A percentile compares a stretch with the other conserved stretches of the same genome.
Evolutionary conservation across 768 basidiomycete species (phyloP).

Genomic region (Russula foetens): DNA sequence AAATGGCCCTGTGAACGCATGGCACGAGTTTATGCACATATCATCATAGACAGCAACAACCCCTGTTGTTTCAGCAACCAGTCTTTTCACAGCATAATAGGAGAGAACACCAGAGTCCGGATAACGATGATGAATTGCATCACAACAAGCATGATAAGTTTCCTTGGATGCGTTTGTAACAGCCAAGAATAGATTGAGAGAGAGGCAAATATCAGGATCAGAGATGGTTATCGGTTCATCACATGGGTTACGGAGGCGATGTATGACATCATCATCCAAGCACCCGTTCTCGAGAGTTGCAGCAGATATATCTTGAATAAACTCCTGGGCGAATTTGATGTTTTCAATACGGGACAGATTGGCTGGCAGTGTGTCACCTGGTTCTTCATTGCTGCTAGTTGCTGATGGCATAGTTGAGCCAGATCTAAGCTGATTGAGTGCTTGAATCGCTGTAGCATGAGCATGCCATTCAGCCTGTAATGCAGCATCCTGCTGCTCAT

Average conservation of each 20-base stretch:
- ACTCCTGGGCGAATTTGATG: neutral
- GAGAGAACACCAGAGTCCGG: too few relatives aligned
- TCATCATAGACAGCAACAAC: neutral
- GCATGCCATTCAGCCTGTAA: too few relatives aligned
- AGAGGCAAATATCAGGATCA: neutral
- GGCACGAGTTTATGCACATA: too few relatives aligned
- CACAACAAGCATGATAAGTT: neutral
- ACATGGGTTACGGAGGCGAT: neutral
- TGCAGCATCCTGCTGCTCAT: too few relatives aligned
- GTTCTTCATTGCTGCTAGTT: neutral
- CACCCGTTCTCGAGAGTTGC: neutral
- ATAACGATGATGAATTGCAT: neutral
- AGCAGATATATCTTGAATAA: neutral
- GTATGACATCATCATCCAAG: neutral
- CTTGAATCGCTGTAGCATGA: neutral
- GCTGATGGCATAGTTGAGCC: neutral
- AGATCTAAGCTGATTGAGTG: neutral
- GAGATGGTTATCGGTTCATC: neutral
- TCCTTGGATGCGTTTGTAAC: neutral
- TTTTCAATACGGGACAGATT: neutral
- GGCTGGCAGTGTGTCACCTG: neutral
- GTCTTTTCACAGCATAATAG: neutral
- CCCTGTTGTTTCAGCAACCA: neutral
- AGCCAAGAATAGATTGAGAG: too few relatives aligned
- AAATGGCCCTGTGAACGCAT: neutral